Conservation (phyloP, 371 early-diverging fungal species). For the Catenaria anguillulae region DNA sequence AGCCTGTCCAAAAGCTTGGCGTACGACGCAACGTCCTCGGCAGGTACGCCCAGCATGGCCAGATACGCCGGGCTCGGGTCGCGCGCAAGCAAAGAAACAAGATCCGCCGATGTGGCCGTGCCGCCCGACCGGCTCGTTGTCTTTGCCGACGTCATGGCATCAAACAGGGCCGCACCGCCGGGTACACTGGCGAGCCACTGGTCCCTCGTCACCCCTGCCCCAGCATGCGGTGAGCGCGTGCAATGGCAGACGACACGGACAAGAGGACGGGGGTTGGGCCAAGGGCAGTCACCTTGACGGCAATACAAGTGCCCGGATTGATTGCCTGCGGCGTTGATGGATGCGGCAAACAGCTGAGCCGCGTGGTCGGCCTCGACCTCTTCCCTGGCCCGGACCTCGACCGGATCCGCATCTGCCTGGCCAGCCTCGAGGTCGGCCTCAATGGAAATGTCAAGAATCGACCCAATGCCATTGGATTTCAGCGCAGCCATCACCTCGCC, state of each 20-base stretch:
- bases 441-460: constrained; percentile 74
- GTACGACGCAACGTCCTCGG: constrained; percentile 52
- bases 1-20: constrained; percentile 49
- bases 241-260: constrained; percentile 24
- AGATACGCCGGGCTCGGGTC: constrained; percentile 16
- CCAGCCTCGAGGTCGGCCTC: constrained; percentile 66
- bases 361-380: constrained; percentile 52
- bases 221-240: constrained; percentile 28
- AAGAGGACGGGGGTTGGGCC: constrained; percentile 56
- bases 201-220: too few relatives aligned
- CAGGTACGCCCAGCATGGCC: constrained; percentile 17
- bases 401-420: constrained; percentile 18
- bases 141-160: constrained; percentile 16
- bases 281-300: constrained; percentile 80
- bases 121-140: too few relatives aligned
- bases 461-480: constrained; percentile 50
- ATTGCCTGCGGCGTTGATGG: constrained; percentile 45
- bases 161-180: too few relatives aligned
- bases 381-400: too few relatives aligned
- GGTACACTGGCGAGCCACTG: too few relatives aligned
- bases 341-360: constrained; percentile 38
- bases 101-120: constrained; percentile 28
- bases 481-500: constrained; percentile 62
- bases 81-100: constrained; percentile 17
- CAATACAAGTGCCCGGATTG: constrained; percentile 53